phyloP scores from a whole-genome alignment of 2,329 filamentous ascomycete species.

The Cephalotrichum gorgonifer region DNA sequence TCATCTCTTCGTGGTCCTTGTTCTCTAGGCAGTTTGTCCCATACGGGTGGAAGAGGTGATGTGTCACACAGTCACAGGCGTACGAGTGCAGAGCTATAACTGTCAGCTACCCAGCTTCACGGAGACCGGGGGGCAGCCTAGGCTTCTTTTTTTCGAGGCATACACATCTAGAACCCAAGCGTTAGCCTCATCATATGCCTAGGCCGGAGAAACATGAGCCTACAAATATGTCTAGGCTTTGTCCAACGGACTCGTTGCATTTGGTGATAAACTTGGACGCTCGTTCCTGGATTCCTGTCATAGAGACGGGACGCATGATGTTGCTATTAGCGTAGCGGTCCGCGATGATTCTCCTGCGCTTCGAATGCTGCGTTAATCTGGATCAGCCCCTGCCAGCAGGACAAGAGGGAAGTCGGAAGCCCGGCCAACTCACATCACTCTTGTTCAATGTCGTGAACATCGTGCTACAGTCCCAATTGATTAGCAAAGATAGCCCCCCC shows the following conservation, averaged over 20 bases:
- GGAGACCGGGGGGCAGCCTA: no score
- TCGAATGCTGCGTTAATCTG: constrained; percentile 43
- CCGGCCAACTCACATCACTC: constrained; percentile 29
- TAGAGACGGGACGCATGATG: constrained; percentile 42
- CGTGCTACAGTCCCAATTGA: constrained; percentile 25
- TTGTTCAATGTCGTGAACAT: constrained; percentile 52
- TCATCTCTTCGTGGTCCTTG: constrained; percentile 48
- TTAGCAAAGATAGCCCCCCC: background rate
- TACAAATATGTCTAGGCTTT: constrained; percentile 52
- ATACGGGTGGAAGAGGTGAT: constrained; percentile 59
- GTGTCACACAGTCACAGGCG: constrained; percentile 58
- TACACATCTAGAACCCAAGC: constrained; percentile 10
- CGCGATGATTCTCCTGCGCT: constrained; percentile 51
- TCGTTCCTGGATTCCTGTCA: constrained; percentile 47
- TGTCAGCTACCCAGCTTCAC: background rate
- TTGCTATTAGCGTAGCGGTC: constrained; percentile 62
- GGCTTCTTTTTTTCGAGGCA: background rate
- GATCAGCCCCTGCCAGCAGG: background rate
- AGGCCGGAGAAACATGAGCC: constrained; percentile 13
- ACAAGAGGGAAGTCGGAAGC: background rate
- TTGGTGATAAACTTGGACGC: constrained; percentile 43
- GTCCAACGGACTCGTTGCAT: constrained; percentile 32
- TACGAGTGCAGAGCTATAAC: constrained; percentile 46
- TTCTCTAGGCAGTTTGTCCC: constrained; percentile 50
- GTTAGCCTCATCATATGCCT: background rate